phyloP scores from a whole-genome alignment of 306 rosid species.

The Acacia crassicarpa region DNA sequence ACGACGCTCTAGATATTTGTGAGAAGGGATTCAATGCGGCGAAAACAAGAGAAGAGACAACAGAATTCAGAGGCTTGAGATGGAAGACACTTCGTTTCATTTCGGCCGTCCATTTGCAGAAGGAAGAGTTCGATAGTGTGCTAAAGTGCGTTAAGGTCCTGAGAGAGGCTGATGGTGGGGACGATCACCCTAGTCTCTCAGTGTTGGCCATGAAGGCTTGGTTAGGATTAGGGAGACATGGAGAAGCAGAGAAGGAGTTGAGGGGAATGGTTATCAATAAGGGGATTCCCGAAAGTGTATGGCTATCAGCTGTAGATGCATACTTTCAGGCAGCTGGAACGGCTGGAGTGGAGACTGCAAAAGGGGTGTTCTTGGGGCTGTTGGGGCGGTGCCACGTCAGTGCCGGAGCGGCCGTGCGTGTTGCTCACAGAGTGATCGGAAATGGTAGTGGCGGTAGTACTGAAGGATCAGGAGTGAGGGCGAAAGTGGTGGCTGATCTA shows the following conservation, averaged over 20 bases:
- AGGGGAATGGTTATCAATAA: constrained; percentile 75
- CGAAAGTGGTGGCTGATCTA: constrained; percentile 81
- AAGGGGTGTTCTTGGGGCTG: constrained; percentile 87
- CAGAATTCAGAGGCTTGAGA: constrained; percentile 54
- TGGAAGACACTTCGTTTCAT: constrained; percentile 78
- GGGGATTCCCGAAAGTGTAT: constrained; percentile 85
- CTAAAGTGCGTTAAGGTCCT: constrained; percentile 85
- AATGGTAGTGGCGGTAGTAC: constrained; percentile 33
- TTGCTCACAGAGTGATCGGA: constrained; percentile 67
- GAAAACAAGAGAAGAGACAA: constrained; percentile 51
- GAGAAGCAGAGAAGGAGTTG: constrained; percentile 88
- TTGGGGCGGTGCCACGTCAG: constrained; percentile 86
- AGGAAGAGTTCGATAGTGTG: constrained; percentile 77
- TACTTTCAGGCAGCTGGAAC: constrained; percentile 72
- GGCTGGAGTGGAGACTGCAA: constrained; percentile 89
- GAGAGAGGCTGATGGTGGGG: constrained; percentile 72
- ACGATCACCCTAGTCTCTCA: constrained; percentile 82
- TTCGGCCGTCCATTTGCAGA: constrained; percentile 81
- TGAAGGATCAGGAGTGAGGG: constrained; percentile 70
- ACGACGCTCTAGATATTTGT: constrained; percentile 77
- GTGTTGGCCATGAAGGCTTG: constrained; percentile 94
- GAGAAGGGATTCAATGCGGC: constrained; percentile 69
- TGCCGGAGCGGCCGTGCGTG: constrained; percentile 80
- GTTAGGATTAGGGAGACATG: constrained; percentile 74
- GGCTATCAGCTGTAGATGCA: constrained; percentile 87